Evolutionary conservation across 495 filamentous ascomycete genomes (phyloP).

Genomic region (Barbatosphaeria neglecta): DNA sequence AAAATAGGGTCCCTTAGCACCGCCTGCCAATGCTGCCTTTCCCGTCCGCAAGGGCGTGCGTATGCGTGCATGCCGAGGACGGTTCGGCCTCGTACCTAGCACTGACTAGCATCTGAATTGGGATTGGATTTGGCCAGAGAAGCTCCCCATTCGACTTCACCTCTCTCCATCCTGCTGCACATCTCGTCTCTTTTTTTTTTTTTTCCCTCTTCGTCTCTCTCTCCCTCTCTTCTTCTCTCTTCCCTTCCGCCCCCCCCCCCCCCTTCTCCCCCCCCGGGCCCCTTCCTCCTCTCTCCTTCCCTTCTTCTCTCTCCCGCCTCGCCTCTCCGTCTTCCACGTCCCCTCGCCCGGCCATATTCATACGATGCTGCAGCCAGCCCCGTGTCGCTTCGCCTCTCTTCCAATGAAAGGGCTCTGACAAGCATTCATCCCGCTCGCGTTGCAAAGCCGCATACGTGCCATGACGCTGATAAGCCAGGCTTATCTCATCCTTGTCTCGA

Average conservation of each 20-base stretch:
- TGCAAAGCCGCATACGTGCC: constrained; percentile 2
- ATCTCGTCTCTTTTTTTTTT: background rate
- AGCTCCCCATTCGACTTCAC: background rate
- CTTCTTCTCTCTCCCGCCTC: background rate
- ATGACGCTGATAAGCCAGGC: constrained; percentile 42
- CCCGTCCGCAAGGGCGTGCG: no score
- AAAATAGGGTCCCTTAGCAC: no score
- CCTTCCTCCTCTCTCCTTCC: background rate
- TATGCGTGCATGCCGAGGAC: no score
- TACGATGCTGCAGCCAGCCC: background rate
- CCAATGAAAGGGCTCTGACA: background rate
- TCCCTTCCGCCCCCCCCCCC: background rate
- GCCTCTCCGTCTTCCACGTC: constrained; percentile 6
- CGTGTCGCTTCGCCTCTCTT: background rate
- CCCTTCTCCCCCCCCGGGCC: background rate
- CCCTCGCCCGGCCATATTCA: no score
- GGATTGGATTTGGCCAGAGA: no score
- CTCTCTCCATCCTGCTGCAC: background rate
- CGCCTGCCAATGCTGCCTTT: no score
- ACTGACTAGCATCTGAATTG: background rate
- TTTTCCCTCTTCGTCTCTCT: background rate
- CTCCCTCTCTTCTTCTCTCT: background rate
- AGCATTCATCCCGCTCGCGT: background rate
- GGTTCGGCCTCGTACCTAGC: background rate
- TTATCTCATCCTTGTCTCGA: constrained; percentile 40